Evolutionary conservation across 2,329 filamentous ascomycete species (phyloP).

Genomic region (Immersiporthe knoxdaviesiana): DNA sequence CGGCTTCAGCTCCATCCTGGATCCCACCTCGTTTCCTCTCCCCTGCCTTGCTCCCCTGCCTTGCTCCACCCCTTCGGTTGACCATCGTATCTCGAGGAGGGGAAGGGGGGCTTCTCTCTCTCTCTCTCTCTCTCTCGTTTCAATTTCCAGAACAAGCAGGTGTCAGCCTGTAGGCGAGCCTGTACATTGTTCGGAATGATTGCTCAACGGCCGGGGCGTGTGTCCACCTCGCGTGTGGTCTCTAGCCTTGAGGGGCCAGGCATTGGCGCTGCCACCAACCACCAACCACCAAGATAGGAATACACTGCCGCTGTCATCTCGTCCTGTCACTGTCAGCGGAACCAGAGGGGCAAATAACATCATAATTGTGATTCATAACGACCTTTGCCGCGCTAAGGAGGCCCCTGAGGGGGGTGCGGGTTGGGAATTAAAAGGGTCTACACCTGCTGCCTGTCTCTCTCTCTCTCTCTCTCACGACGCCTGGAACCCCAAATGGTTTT

Average conservation of each 20-base stretch:
- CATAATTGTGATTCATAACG: background rate
- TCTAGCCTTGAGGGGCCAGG: too few species aligned
- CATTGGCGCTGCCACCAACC: background rate
- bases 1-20: constrained; percentile 10
- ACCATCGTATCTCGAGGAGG: too few species aligned
- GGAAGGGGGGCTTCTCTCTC: background rate
- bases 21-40: background rate
- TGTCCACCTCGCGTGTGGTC: background rate
- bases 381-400: background rate
- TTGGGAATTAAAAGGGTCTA: background rate
- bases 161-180: background rate
- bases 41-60: too few species aligned
- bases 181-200: background rate
- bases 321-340: background rate
- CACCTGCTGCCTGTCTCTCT: background rate
- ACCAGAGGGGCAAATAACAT: background rate
- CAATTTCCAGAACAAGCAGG: constrained; percentile 19
- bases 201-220: background rate
- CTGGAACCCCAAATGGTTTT: too few species aligned
- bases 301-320: background rate
- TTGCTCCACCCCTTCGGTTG: too few species aligned
- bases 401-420: too few species aligned
- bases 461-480: too few species aligned
- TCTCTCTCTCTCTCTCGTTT: too few species aligned
- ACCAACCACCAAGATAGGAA: background rate